Evolutionary conservation across 148 eudicot genomes (phyloP).

Genomic region (Drosera capensis): DNA sequence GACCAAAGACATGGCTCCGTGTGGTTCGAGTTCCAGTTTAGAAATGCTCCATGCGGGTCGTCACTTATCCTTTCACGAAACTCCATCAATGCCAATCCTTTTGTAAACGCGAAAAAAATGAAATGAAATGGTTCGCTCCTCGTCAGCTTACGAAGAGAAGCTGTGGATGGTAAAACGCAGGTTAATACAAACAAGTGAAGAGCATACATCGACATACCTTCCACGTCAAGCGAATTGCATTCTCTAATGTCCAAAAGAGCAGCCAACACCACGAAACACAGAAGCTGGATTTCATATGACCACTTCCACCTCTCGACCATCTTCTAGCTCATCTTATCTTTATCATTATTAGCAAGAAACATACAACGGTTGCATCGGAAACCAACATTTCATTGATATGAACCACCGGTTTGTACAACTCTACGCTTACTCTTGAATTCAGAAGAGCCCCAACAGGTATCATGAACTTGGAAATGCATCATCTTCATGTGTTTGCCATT

Average conservation of each 20-base stretch:
- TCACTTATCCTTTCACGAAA: constrained; percentile 25
- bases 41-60: constrained; percentile 29
- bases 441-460: too few relatives aligned
- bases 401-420: neutral
- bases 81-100: constrained; percentile 32
- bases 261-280: constrained; percentile 34
- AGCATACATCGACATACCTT: constrained; percentile 16
- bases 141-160: neutral
- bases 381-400: neutral
- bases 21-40: constrained; percentile 24
- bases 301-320: constrained; percentile 42
- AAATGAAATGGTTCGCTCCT: neutral
- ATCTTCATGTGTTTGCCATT: neutral
- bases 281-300: constrained; percentile 30
- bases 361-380: constrained; percentile 9
- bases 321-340: constrained; percentile 22
- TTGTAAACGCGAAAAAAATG: neutral
- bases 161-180: neutral
- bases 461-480: too few relatives aligned
- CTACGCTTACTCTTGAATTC: too few relatives aligned
- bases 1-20: constrained; percentile 31
- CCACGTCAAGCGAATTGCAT: constrained; percentile 25
- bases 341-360: constrained; percentile 7
- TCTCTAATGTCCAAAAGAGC: constrained; percentile 28
- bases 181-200: neutral